Base-by-base conservation (phyloP, 2,329 filamentous ascomycete species). In the Magnaporthiopsis rhizophila region DNA sequence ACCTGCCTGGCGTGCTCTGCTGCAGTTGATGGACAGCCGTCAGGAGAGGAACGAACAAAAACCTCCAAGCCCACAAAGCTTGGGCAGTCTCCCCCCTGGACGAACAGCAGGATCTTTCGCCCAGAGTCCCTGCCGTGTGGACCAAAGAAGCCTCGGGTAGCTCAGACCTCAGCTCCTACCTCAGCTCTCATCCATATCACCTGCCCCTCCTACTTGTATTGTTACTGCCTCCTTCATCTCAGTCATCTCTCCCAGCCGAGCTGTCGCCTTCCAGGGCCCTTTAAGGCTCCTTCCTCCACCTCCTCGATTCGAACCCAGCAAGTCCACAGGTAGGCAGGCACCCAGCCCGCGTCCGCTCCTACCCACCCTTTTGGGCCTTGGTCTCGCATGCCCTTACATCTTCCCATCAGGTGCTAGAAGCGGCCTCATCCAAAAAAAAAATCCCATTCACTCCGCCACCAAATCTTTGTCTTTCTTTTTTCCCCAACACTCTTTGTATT, bases 401-500 rank as follows among this genome's bases (percentile, higher is more conserved):
- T 24, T 53, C 45, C 3, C 45, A n/a, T 13, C 45, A 2, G 45
- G 21, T 24, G 45, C 45, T 53, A n/a, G 45, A 53, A 24, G 21
- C 7, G 9, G 45, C 2, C 45, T 53, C 45, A 21, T 53, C n/a
- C 45, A 21, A 53, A 53, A 13, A 53, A 21, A 21, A 9, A 21
- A 53, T 9, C 7, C 45, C 45, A 24, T 53, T 53, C 45, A n/a
- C 45, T 53, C 45, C 45, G 21, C 45, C 9, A 8, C 45, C 45
- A 9, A 11, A 21, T 53, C 45, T 62, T 62, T 53, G 24, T 32
- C 38, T 62, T 38, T 26, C 15, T 62, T 26, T 28, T 62, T 24
- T 62, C 57, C 21, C 9, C n/a, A 24, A 30, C 61, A 56, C 61
- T 57, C 61, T 62, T 62, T 53, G 61, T 45, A 56, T 45, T 62